Evolutionary conservation across 2,329 filamentous ascomycete species (phyloP).

Genomic region (Trichoderma koningiopsis): DNA sequence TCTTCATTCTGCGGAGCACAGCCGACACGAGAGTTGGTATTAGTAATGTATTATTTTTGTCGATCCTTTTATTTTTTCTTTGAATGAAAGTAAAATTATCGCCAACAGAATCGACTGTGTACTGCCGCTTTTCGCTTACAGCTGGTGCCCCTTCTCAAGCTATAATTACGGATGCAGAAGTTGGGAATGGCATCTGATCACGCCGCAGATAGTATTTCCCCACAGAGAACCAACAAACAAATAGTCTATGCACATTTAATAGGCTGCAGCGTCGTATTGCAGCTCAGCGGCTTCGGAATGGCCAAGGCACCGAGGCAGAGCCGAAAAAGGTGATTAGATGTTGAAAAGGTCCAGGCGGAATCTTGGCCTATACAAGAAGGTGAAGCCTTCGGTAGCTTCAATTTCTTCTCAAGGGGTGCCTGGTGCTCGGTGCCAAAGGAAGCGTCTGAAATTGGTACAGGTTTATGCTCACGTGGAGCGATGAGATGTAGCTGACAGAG

Average conservation of each 20-base stretch:
- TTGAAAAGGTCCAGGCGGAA: neutral
- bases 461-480: neutral
- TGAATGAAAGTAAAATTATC: neutral
- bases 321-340: neutral
- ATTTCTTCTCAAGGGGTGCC: neutral
- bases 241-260: neutral
- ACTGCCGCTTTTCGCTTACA: neutral
- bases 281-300: neutral
- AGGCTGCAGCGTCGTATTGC: constrained; percentile 16
- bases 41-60: neutral
- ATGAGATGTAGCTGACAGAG: neutral
- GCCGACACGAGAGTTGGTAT: neutral
- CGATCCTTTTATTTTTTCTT: neutral
- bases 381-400: neutral
- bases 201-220: neutral
- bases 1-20: neutral
- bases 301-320: constrained; percentile 16
- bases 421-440: neutral
- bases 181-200: neutral
- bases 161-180: neutral
- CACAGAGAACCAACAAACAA: neutral
- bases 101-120: neutral
- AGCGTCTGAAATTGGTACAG: neutral
- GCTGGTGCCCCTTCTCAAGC: neutral
- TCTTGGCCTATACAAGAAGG: constrained; percentile 22